These are phyloP conservation scores for Yarrowia yakushimensis DNA, from an alignment of 805 yeast species.

Conservation along the genomic window DNA sequence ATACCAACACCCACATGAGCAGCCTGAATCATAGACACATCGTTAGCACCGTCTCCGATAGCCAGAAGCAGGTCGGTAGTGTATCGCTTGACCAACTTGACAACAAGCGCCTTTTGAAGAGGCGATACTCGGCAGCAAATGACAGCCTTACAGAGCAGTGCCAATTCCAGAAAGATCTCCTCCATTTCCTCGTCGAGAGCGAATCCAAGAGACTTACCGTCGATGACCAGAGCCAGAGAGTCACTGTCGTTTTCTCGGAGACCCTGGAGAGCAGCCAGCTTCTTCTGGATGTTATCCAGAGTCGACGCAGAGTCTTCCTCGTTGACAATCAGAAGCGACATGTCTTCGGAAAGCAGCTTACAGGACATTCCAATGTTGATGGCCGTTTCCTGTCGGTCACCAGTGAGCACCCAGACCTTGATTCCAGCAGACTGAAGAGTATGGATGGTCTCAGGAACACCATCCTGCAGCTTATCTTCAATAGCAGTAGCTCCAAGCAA, in stretches of 20 bases:
- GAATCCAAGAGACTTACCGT: conserved; percentile 83
- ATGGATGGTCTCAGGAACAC: conserved; percentile 96
- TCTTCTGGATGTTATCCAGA: conserved; percentile 63
- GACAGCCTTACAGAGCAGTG: conserved; percentile 87
- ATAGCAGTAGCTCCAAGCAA: conserved; percentile 96
- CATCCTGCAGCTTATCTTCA: conserved; percentile 96
- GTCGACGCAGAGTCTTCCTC: conserved; percentile 83
- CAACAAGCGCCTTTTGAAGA: conserved; percentile 92
- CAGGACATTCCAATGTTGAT: conserved; percentile 98
- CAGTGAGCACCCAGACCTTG: conserved; percentile 95
- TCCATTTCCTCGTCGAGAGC: conserved; percentile 83
- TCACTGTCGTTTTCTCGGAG: conserved; percentile 49
- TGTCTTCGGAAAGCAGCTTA: conserved; percentile 87
- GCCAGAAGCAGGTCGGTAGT: conserved; percentile 73
- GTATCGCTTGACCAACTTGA: conserved; percentile 84
- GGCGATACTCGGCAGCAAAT: conserved; percentile 98
- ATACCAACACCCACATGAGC: conserved; percentile 99
- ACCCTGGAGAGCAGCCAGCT: conserved; percentile 66
- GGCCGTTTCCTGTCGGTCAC: conserved; percentile 98
- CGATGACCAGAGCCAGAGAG: conserved; percentile 84
- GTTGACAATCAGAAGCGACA: conserved; percentile 86
- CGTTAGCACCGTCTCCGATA: conserved; percentile 98
- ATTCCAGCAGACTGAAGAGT: conserved; percentile 95
- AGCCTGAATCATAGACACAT: conserved; percentile 98
- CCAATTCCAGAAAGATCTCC: conserved; percentile 71